A percentile compares a stretch with the other conserved stretches of the same genome.
Conservation (phyloP, 495 filamentous ascomycete species). For the Talaromyces proteolyticus region DNA sequence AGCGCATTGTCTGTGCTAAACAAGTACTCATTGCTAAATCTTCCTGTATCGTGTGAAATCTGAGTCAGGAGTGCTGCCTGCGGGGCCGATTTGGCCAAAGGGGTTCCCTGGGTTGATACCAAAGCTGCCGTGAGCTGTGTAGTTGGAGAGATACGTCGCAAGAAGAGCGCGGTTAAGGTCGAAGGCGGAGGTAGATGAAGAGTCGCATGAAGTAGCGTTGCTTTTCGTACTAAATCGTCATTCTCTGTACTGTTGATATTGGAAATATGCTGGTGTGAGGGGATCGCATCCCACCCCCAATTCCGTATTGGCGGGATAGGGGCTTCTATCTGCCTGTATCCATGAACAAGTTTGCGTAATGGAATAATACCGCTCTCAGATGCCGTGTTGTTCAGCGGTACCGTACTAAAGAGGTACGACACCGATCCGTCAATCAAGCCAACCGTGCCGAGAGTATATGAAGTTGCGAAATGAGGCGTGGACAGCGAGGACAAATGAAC, state of each 20-base stretch:
- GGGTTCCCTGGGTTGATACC: slow-evolving; percentile 63
- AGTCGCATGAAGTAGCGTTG: slow-evolving; percentile 79
- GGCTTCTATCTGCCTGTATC: slow-evolving; percentile 60
- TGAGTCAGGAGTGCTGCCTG: slow-evolving; percentile 59
- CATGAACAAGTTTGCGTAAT: slow-evolving; percentile 57
- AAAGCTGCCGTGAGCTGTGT: slow-evolving; percentile 74
- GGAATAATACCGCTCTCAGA: slow-evolving; percentile 55
- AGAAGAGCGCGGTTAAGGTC: slow-evolving; percentile 79
- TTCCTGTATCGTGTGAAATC: slow-evolving; percentile 80
- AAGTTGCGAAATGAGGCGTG: slow-evolving; percentile 84
- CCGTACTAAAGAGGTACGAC: slow-evolving; percentile 83
- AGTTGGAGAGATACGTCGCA: slow-evolving; percentile 73
- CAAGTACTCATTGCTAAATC: slow-evolving; percentile 84
- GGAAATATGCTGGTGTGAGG: slow-evolving; percentile 16
- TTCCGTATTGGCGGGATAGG: slow-evolving; percentile 28
- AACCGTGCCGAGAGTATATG: slow-evolving; percentile 77
- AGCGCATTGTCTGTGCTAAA: slow-evolving; percentile 89
- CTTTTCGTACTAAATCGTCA: slow-evolving; percentile 31
- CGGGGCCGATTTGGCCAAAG: slow-evolving; percentile 36
- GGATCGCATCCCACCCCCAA: slow-evolving; percentile 25
- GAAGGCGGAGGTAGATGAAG: slow-evolving; percentile 75
- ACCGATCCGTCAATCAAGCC: slow-evolving; percentile 87
- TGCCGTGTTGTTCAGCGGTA: slow-evolving; percentile 53
- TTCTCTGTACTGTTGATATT: slow-evolving; percentile 8
- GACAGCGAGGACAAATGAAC: slow-evolving; percentile 77